Conservation (phyloP, 2,329 filamentous ascomycete genomes). For the Aspergillus nomiae region DNA sequence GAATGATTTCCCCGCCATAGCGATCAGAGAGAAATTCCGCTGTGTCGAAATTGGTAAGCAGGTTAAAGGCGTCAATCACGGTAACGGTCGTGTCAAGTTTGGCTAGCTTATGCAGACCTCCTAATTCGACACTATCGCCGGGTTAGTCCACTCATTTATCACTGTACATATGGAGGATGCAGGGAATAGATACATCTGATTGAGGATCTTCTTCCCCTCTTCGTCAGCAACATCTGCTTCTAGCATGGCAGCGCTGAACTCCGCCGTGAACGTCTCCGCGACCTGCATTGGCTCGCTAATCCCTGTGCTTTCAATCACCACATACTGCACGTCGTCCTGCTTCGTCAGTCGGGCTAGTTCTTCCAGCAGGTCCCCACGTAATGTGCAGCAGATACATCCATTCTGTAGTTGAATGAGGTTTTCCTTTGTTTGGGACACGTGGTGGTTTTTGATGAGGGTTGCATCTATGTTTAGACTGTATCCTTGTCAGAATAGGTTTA, state of each 20-base stretch:
- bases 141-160: constrained; percentile 6
- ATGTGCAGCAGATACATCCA: constrained; percentile 75
- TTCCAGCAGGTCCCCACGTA: constrained; percentile 70
- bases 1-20: constrained; percentile 60
- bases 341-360: constrained; percentile 68
- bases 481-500: not conserved
- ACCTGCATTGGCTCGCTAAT: constrained; percentile 75
- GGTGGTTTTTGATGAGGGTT: constrained; percentile 60
- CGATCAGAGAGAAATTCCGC: constrained; percentile 67
- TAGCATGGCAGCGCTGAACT: constrained; percentile 52
- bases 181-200: constrained; percentile 45
- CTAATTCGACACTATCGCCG: constrained; percentile 51
- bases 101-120: constrained; percentile 67
- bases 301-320: constrained; percentile 71
- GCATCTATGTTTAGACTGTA: constrained; percentile 66
- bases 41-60: constrained; percentile 72
- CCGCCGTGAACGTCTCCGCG: constrained; percentile 69
- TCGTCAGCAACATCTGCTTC: constrained; percentile 50
- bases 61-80: constrained; percentile 72
- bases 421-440: constrained; percentile 61
- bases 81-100: constrained; percentile 72
- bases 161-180: constrained; percentile 12
- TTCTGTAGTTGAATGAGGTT: constrained; percentile 71
- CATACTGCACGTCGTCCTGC: constrained; percentile 67
- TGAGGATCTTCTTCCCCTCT: constrained; percentile 48